Base-by-base conservation (phyloP, 163 green algal species). In the Scenedesmus sp. region DNA sequence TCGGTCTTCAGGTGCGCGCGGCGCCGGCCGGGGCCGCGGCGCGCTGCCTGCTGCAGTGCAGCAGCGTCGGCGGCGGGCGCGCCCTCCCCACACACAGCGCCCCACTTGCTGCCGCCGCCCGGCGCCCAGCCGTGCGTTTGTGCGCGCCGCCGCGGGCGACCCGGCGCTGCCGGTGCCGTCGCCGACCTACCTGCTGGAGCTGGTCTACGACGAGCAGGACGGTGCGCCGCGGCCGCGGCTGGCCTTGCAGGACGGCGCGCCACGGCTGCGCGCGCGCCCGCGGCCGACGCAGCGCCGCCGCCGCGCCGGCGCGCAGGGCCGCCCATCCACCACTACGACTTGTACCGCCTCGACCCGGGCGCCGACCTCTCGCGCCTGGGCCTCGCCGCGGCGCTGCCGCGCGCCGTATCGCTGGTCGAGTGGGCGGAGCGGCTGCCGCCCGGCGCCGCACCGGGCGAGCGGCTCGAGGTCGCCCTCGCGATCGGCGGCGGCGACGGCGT, bases 181-280 rank as follows among this genome's bases (percentile, higher is more conserved):
- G 4, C 94, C 94, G 1, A 97, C 93, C 0, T 98, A 92, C 77
- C 83, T 98, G 20, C 82, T 98, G 70, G 91, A 97, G 69, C 91
- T 95, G 44, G 90, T 90, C 5, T 97, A 98, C 71, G 88, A 94
- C 3, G 83, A 91, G 2, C 72, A 87, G n/a, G 64, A 79, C 63
- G 81, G 85, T 84, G 42, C 29, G 58, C 29, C 3, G 3, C 36
- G 51, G 39, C 39, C 39, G 39, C 39, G 6, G 39, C 39, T 47
- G 6, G 39, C 39, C 10, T 47, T 10, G 10, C 10, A 6, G 6
- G 10, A 47, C 39, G 6, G 7, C 7, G 39, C 39, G 7, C 39
- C 39, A 10, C 39, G 7, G 39, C 39, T 47, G 39, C 39, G 39
- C 24, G 29, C 31, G 48, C 44, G 17, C 62, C 62, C 26, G 29